Base-by-base conservation (phyloP, 2,329 filamentous ascomycete species). In the Ophiostoma australiae region DNA sequence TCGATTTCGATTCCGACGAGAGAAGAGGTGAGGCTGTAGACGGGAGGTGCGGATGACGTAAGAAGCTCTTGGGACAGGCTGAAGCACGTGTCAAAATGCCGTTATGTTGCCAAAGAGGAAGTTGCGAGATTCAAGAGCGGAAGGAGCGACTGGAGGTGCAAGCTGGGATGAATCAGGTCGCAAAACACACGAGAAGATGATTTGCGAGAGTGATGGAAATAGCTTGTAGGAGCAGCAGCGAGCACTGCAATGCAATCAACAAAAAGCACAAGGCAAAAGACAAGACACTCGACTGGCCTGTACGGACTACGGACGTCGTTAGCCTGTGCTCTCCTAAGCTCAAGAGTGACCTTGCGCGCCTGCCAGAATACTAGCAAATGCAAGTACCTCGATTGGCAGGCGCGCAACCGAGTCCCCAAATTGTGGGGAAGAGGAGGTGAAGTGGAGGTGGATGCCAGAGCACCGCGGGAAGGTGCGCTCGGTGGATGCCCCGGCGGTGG, bases 381-480 rank as follows among this genome's bases (percentile, higher is more conserved):
- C 52, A 27, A 27, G 52, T 58, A 58, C 52, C 52, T 48, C n/a
- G 0, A 58, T 27, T 27, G 52, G 52, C 23, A 58, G 52, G 52
- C 11, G 52, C 52, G 52, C 52, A n/a, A 58, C 23, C n/a, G 11
- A 58, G 52, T 23, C 11, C n/a, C 23, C 52, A 31, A 31, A n/a
- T 58, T 65, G 58, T 65, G 58, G 58, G 58, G 58, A 65, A 35
- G 31, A 33, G 58, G 52, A 58, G 52, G 48, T 55, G 44, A n/a
- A 48, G 44, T 48, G 48, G 48, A 55, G 48, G 52, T 58, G 52
- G 52, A 58, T 23, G 44, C 44, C 44, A 48, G 20, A 48, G 41
- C 44, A 58, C 52, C 52, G 11, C 48, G 52, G 52, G 52, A 58
- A 58, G 52, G 52, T 58, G 52, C 52, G 52, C 52, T 48, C 5